Percentiles rank a stretch among this genome's conserved stretches.
phyloP scores from a whole-genome alignment of 2,329 filamentous ascomycete genomes.

The Harringtonia aguacate region DNA sequence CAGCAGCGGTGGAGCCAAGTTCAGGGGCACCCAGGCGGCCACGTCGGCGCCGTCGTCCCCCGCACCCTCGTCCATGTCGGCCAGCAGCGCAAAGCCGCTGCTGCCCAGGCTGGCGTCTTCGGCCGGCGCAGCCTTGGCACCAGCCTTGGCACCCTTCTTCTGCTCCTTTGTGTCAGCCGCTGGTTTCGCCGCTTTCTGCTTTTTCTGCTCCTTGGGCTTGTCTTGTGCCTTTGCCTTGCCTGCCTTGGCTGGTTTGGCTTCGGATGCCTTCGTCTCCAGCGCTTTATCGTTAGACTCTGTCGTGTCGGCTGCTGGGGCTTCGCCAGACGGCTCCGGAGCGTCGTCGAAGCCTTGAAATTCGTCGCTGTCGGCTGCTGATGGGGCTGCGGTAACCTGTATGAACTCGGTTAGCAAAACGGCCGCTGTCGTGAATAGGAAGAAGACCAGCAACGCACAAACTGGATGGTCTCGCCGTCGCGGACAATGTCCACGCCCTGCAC shows the following conservation, averaged over 20 bases:
- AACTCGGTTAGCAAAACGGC: not conserved
- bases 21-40: constrained; percentile 66
- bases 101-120: constrained; percentile 29
- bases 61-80: constrained; percentile 35
- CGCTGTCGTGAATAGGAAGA: not conserved
- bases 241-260: constrained; percentile 7
- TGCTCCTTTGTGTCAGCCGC: constrained; percentile 19
- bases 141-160: constrained; percentile 9
- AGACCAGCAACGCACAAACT: constrained; percentile 35
- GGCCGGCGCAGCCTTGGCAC: constrained; percentile 16
- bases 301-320: not conserved
- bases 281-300: not conserved
- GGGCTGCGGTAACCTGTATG: constrained; percentile 17
- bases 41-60: constrained; percentile 54
- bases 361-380: constrained; percentile 16
- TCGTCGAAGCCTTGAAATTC: constrained; percentile 23
- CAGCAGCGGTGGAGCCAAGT: constrained; percentile 61
- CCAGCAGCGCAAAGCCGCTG: constrained; percentile 45
- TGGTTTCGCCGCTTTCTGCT: no score
- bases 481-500: constrained; percentile 86
- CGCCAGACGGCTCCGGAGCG: constrained; percentile 1
- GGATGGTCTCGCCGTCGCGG: constrained; percentile 46
- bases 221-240: constrained; percentile 4
- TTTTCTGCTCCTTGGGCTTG: constrained; percentile 12
- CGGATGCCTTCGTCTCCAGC: constrained; percentile 8